Base-by-base conservation (phyloP, 495 filamentous ascomycete species). In the Chaetomium tenue region DNA sequence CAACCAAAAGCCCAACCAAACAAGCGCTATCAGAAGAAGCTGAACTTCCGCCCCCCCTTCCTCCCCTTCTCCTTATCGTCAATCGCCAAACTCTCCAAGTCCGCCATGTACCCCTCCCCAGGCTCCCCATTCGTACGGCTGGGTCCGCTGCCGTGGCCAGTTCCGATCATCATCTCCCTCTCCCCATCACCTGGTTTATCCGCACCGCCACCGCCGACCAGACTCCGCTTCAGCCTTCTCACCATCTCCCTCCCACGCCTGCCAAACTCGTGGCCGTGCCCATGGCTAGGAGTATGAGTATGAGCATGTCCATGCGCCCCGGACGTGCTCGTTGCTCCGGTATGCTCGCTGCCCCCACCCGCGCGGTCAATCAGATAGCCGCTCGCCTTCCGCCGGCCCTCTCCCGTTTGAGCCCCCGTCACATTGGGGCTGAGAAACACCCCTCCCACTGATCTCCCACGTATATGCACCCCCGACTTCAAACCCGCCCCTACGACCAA, bases 141-240 rank as follows among this genome's bases (percentile, higher is more conserved):
- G 0, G 28, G 22, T 30, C 23, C 23, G 22, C 15, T 22, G 15
- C 20, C n/a, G n/a, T 26, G 8, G 5, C 13, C 58, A 13, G 37
- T 30, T 15, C 22, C 58, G 30, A 2, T 12, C 12, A 12, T 42
- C 13, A 12, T 28, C 8, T 53, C 8, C 37, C 22, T 18, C 20
- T 42, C 33, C 15, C 6, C 23, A 26, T 60, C 25, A 8, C 18
- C 28, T 30, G 7, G 15, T 25, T 5, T 23, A 28, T 28, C 26
- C 39, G 13, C 39, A 28, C 39, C 16, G 13, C 55, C 22, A n/a
- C 26, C 22, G 5, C 56, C 51, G 0, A 55, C 26, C 40, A 63
- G 56, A 28, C 56, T 63, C 50, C 56, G 54, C 60, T 57, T 56
- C 61, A 67, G 26, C 56, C 56, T 20, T n/a, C 55, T 63, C 39